Base-by-base conservation (phyloP, 495 filamentous ascomycete genomes). In the Xylaria longipes region DNA sequence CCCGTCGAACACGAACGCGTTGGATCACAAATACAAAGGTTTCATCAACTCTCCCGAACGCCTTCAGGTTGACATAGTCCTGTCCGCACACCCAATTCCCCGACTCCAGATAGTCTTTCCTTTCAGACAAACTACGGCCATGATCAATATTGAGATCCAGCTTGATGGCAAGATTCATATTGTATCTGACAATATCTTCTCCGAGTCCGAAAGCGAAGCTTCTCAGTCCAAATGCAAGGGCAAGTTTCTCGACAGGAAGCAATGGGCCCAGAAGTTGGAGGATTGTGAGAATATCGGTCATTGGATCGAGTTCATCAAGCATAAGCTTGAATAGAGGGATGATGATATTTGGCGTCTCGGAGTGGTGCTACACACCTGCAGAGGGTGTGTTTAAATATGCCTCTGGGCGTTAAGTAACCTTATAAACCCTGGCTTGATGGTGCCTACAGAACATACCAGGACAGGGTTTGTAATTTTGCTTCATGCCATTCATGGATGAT, bases 151-250 rank as follows among this genome's bases (percentile, higher is more conserved):
- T 37, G 88, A 90, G 73, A 85, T 94, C 31, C 86, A 87, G 22
- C 80, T 87, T 48, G 91, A 92, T 72, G 92, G 89, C 1, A 82
- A 81, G 3, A 84, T 94, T 7, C 77, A 81, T 4, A 78, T 86
- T 37, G 79, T 82, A 12, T 73, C 78, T 11, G 82, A 85, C 60
- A 81, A 84, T 54, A 75, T 86, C 52, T 74, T 86, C 50, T 71
- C 74, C 12, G 75, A 78, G 54, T 27, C 54, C 20, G 63, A 72
- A 29, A 48, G 33, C 39, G 70, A 60, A 31, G n/a, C 7, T 56
- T 29, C 37, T 22, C 70, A 57, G 7, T 63, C 31, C 35, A 69
- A 65, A 56, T 50, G 67, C 20, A 74, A 72, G 33, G 54, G 64
- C n/a, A 41, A 41, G 37, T 60, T 66, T 17, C 56, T 68, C 15